Conservation (phyloP, 805 yeast genomes). For the Wickerhamomyces queroliae region DNA sequence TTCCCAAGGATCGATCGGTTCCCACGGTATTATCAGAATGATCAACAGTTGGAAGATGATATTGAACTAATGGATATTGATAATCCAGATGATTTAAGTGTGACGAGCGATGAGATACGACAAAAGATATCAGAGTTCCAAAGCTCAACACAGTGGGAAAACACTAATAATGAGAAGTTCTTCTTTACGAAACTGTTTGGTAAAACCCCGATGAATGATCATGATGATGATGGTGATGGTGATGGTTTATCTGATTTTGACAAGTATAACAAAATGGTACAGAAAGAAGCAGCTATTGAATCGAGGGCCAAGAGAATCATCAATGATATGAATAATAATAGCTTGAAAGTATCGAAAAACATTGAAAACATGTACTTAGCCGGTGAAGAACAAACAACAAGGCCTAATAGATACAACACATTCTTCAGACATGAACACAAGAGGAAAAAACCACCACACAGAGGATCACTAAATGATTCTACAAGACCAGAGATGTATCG, state of each 20-base stretch:
- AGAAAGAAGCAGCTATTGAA: conserved; percentile 26
- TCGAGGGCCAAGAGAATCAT: conserved; percentile 18
- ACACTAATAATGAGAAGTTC: conserved; percentile 23
- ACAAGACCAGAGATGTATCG: neutral
- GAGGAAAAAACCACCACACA: conserved; percentile 9
- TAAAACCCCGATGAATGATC: too few relatives aligned
- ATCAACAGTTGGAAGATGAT: neutral
- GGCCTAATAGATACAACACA: conserved; percentile 2
- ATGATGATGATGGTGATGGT: conserved; percentile 4
- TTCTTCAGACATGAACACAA: conserved; percentile 4
- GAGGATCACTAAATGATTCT: conserved; percentile 3
- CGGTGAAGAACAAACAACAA: conserved; percentile 11
- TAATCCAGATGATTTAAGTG: conserved; percentile 3
- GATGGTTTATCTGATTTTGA: conserved; percentile 24
- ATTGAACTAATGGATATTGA: conserved; percentile 5
- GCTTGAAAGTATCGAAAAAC: conserved; percentile 16
- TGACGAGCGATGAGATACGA: conserved; percentile 10
- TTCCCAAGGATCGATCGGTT: conserved; percentile 11
- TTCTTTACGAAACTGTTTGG: conserved; percentile 21
- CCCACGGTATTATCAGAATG: neutral
- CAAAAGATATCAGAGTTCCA: conserved; percentile 13
- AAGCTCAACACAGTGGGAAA: conserved; percentile 12
- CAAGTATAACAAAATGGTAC: conserved; percentile 27
- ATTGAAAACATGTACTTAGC: conserved; percentile 21
- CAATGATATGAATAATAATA: conserved; percentile 10